Evolutionary conservation across 371 early-diverging fungal genomes (phyloP).

Genomic region (Homolaphlyctis polyrhiza): DNA sequence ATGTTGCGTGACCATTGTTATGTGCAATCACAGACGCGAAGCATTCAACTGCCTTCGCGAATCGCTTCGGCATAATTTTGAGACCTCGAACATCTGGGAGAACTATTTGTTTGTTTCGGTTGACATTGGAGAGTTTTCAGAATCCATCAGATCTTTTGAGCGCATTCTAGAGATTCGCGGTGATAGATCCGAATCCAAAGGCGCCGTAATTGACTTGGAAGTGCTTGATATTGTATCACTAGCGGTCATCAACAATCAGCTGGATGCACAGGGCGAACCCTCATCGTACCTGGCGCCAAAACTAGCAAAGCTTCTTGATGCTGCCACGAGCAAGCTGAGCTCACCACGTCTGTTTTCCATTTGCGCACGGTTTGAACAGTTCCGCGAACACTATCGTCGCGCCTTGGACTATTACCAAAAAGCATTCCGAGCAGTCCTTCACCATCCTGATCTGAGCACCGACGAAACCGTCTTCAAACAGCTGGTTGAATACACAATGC

Average conservation of each 20-base stretch:
- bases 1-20: constrained; percentile 4
- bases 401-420: constrained; percentile 76
- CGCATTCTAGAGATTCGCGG: constrained; percentile 66
- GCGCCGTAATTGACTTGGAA: constrained; percentile 61
- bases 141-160: constrained; percentile 82
- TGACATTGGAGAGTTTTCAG: constrained; percentile 73
- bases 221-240: constrained; percentile 58
- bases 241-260: constrained; percentile 59
- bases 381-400: constrained; percentile 51
- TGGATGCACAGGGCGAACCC: constrained; percentile 48
- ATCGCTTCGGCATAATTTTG: constrained; percentile 73
- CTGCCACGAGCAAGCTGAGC: constrained; percentile 66
- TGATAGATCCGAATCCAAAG: constrained; percentile 16
- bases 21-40: constrained; percentile 45
- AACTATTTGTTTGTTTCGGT: constrained; percentile 77
- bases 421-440: constrained; percentile 74
- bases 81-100: constrained; percentile 89
- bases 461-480: constrained; percentile 62
- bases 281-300: constrained; percentile 12
- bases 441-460: constrained; percentile 56
- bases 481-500: constrained; percentile 61
- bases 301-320: constrained; percentile 51
- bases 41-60: constrained; percentile 81
- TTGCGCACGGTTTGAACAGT: constrained; percentile 70
- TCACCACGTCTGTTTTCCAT: constrained; percentile 72